Evolutionary conservation across 345 rosid genomes (phyloP), one percentile per base, ranked within the genome.

Genomic region (Eutrema heterophyllum): DNA sequence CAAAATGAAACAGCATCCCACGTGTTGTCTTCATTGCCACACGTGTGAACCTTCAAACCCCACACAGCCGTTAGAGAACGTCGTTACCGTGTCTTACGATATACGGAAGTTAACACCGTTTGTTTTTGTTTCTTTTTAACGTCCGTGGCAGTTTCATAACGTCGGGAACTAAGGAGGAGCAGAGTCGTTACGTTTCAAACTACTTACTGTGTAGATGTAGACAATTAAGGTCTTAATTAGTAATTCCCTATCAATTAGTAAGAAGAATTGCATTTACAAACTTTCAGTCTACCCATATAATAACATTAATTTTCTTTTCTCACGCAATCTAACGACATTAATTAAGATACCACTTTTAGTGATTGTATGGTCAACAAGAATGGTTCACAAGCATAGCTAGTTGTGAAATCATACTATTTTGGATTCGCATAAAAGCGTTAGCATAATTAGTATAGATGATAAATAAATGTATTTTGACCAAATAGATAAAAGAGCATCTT

Each of bases 121-220:
- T 48, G 5, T 38, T 29, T 48, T 16, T 46, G 12, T 29, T 13
- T 43, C 26, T 26, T 62, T 68, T 14, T 45, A 76, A 76, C 71
- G 71, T 64, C 66, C 52, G 71, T 70, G 66, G 70, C 80, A 71
- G 71, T 70, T 77, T 76, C 50, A 54, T 38, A 32, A 50, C 73
- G 45, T 69, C 74, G 69, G 63, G 79, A 68, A 50, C 62, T 1
- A 46, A 38, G 6, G 14, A 41, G 10, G 49, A 27, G 29, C 70
- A 76, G 71, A 70, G 80, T 16, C 71, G 80, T 76, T 76, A 76
- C 75, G 75, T 63, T 64, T 70, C 59, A 24, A 39, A 46, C 64
- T 26, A 73, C 72, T 43, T 0, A 50, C 24, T 18, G 32, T 18
- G 26, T 46, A 45, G 35, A 3, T 44, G 3, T 24, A 46, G 0